Percentiles rank a stretch among this genome's conserved stretches.
Conservation (phyloP, 2,329 filamentous ascomycete genomes). For the Lachnellula occidentalis region DNA sequence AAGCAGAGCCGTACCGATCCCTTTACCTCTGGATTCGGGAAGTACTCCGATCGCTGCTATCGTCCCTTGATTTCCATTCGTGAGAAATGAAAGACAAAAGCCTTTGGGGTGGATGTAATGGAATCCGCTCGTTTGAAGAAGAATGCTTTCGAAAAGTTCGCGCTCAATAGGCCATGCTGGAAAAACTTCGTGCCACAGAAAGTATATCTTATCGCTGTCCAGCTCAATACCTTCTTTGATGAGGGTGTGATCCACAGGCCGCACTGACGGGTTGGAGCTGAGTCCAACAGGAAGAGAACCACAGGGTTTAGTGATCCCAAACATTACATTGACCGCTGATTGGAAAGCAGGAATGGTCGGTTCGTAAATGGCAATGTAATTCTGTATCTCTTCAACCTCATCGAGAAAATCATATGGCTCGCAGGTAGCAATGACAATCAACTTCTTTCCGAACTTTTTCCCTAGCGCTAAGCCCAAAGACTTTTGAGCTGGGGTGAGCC, state of each 20-base stretch:
- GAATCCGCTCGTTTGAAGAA: constrained; percentile 26
- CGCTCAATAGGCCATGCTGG: constrained; percentile 32
- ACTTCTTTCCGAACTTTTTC: constrained; percentile 23
- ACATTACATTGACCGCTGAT: constrained; percentile 36
- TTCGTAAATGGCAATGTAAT: constrained; percentile 40
- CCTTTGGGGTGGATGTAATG: constrained; percentile 36
- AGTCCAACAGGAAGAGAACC: constrained; percentile 34
- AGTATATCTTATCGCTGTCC: constrained; percentile 21
- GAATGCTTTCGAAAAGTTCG: constrained; percentile 26
- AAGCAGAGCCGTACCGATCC: constrained; percentile 36
- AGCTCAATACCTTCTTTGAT: constrained; percentile 22
- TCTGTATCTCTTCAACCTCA: constrained; percentile 29
- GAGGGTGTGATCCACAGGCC: too few relatives aligned
- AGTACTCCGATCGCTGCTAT: constrained; percentile 36
- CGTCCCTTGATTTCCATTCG: constrained; percentile 23
- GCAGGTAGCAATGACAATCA: constrained; percentile 37
- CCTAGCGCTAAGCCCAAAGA: constrained; percentile 32
- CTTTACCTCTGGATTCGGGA: constrained; percentile 31
- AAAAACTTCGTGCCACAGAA: constrained; percentile 34
- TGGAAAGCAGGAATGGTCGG: constrained; percentile 38
- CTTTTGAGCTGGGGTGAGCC: constrained; percentile 34
- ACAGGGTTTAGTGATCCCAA: constrained; percentile 28
- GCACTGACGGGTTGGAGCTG: too few relatives aligned
- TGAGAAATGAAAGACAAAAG: constrained; percentile 35
- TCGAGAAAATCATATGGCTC: constrained; percentile 41